Conservation (phyloP, 2,329 filamentous ascomycete genomes). For the Biscogniauxia marginata region DNA sequence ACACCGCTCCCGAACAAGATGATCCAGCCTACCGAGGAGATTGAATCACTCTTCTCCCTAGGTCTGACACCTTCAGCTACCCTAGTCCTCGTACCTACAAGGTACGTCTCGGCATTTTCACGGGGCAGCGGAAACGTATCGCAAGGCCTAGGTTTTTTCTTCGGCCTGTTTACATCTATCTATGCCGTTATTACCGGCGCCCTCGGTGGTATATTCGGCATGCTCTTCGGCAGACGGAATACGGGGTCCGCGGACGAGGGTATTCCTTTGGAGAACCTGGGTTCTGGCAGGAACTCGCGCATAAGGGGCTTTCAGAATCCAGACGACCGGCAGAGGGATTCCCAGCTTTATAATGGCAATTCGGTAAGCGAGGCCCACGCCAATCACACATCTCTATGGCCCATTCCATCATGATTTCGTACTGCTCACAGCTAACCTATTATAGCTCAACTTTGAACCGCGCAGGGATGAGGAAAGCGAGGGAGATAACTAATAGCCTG, state of each 20-base stretch:
- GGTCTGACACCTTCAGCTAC: slow-evolving; percentile 78
- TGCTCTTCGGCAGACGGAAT: slow-evolving; percentile 19
- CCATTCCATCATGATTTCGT: too few species aligned
- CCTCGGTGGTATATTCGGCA: slow-evolving; percentile 27
- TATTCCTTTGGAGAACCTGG: slow-evolving; percentile 31
- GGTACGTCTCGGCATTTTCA: slow-evolving; percentile 42
- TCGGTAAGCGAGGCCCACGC: slow-evolving; percentile 56
- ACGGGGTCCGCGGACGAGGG: slow-evolving; percentile 12
- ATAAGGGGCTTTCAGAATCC: slow-evolving; percentile 53
- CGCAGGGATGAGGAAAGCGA: slow-evolving; percentile 57
- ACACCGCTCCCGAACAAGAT: slow-evolving; percentile 73
- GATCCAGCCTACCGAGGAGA: slow-evolving; percentile 75
- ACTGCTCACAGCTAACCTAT: slow-evolving; percentile 28
- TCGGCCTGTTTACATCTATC: slow-evolving; percentile 19
- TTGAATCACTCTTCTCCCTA: slow-evolving; percentile 63
- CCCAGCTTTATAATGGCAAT: slow-evolving; percentile 89
- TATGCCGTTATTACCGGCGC: slow-evolving; percentile 19
- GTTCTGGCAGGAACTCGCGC: slow-evolving; percentile 28
- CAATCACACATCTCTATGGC: not conserved
- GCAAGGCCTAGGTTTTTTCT: slow-evolving; percentile 14
- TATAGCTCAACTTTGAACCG: slow-evolving; percentile 68
- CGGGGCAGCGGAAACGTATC: slow-evolving; percentile 31
- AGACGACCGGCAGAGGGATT: slow-evolving; percentile 53
- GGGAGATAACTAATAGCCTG: slow-evolving; percentile 3
- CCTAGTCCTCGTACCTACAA: slow-evolving; percentile 73